Base-by-base conservation (phyloP, 768 basidiomycete species). In the Amanita muscaria region DNA sequence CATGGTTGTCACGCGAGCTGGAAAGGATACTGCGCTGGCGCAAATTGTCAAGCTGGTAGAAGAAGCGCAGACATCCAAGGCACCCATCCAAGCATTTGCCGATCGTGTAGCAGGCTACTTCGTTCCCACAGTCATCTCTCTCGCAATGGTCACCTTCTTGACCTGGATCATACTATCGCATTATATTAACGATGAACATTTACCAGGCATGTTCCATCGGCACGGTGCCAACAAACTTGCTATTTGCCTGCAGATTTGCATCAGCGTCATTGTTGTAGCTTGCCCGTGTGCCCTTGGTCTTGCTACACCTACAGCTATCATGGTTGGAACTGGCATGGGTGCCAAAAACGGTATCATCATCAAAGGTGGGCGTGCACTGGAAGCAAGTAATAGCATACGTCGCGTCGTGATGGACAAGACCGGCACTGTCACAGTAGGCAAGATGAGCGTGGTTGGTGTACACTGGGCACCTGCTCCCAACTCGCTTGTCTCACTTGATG, bases 241-340 rank as follows among this genome's bases (percentile, higher is more conserved):
- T 5, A 84, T 94, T 11, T 98, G 93, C 59, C 69, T 99, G 37
- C 91, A 94, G 67, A 81, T 99, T 56, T 97, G 94, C 62, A 99
- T 98, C 58, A 92, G 88, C 31, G 96, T 98, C 50, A 77, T 99
- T 48, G 96, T 99, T 39, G 92, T 99, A 41, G 94, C 96, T 16
- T 99, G 96, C 62, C 96, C 96, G 0, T 99, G 96, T 59, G 94
- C 96, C 0, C 75, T 99, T 25, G 96, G 94, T 4, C 73, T 98
- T 47, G 89, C 88, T 44, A 98, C 94, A 0, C 96, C 96, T 1
- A 98, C 96, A 0, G 96, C 94, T 2, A 91, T 98, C 64, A 98
- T 98, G 96, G 96, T 98, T 24, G 96, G 96, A 14, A 98, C 94
- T 0, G 96, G 96, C 1, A 80, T 98, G 46, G 96, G 96, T 1